Conservation (phyloP, 441 rosid genomes). For the Bruguiera hainesii region DNA sequence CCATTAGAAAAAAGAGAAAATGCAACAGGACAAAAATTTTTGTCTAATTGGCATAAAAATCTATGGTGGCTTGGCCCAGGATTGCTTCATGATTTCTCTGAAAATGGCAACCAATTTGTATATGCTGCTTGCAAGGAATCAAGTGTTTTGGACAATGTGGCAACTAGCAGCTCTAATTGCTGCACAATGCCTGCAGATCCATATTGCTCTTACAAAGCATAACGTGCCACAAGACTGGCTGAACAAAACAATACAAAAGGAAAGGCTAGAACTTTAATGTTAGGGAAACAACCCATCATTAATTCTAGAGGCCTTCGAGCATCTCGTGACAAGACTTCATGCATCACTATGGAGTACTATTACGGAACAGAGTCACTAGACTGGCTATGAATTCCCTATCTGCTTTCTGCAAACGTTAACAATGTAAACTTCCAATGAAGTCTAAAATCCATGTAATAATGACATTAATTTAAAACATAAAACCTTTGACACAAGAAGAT, state of each 20-base stretch:
- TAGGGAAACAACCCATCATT: slow-evolving; percentile 36
- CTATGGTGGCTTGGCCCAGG: background rate
- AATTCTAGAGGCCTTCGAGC: slow-evolving; percentile 61
- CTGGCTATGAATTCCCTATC: slow-evolving; percentile 50
- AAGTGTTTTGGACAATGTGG: slow-evolving; percentile 57
- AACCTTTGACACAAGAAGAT: slow-evolving; percentile 77
- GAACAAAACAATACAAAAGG: too few species aligned
- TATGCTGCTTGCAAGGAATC: slow-evolving; percentile 59
- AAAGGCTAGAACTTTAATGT: too few species aligned
- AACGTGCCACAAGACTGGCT: slow-evolving; percentile 3
- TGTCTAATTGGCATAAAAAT: background rate
- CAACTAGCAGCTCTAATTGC: slow-evolving; percentile 52
- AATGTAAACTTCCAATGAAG: slow-evolving; percentile 11
- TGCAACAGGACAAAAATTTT: background rate
- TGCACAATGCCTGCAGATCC: slow-evolving; percentile 44
- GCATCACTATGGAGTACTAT: slow-evolving; percentile 55
- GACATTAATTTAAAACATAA: slow-evolving; percentile 15
- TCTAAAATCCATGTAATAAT: background rate
- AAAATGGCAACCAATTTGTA: slow-evolving; percentile 45
- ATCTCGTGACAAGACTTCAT: slow-evolving; percentile 46
- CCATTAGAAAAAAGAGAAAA: too few species aligned
- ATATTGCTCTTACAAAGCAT: slow-evolving; percentile 65
- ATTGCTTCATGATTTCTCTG: background rate
- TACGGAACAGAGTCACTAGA: slow-evolving; percentile 53
- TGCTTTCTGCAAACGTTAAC: slow-evolving; percentile 55